Base-by-base conservation (phyloP, 2,329 filamentous ascomycete genomes). In the Microcyclosporella mali region DNA sequence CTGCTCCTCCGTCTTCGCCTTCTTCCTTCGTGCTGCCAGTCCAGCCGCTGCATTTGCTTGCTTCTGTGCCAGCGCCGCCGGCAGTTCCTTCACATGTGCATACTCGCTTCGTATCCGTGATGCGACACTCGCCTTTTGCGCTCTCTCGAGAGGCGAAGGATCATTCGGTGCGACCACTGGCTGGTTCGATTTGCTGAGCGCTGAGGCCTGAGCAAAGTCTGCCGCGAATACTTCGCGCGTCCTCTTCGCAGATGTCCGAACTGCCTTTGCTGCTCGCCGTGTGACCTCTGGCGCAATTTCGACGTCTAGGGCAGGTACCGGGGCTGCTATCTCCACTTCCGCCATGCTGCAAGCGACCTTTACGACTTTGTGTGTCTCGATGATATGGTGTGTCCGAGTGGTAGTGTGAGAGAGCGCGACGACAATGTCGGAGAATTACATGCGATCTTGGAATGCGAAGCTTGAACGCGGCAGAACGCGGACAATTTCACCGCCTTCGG, bases 51-150 rank as follows among this genome's bases (percentile, higher is more conserved):
- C 75, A 56, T 72, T 78, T 11, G 84, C 82, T 64, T 89, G 84
- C 62, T 89, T 92, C 16, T 85, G 82, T 28, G 85, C 85, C 15
- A 95, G 74, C 1, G 79, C 79, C 16, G 83, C 78, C 4, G 89
- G 89, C 2, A 95, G 74, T 49, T 84, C 82, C 61, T 81, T 79
- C 16, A 92, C 82, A 58, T 82, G 72, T 55, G 81, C 77, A 66
- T 95, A 95, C 69, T 95, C 88, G 58, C 72, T 73, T 40, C 74
- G 73, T 60, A 85, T 79, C 36, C 82, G 78, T 41, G 74, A 66
- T 21, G 74, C 68, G 33, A 81, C 68, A 38, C 70, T 68, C 34
- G 70, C 62, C 49, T 65, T 64, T 45, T 73, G 68, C 33, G 70
- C 66, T 37, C 64, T 58, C 10, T 71, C 65, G 29, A 60, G 58